Evolutionary conservation across 768 basidiomycete species (phyloP), one percentile per base, ranked within the genome.

Genomic region (Candolleomyces efflorescens): DNA sequence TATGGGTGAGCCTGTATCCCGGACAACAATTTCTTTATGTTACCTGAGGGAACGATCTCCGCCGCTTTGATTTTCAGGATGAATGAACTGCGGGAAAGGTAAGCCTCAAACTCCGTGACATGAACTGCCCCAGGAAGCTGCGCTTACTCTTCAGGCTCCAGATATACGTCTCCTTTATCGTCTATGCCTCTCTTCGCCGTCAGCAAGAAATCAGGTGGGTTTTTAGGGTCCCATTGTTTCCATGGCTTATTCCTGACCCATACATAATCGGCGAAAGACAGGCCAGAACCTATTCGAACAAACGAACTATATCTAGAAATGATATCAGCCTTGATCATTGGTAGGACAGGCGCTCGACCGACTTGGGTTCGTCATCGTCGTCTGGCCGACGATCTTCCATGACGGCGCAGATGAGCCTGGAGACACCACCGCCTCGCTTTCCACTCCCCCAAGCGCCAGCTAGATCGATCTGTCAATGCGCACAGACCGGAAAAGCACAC

Each of bases 51-150:
- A 2, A 85, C 85, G 53, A 98, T 92, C 68, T 98, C 94, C 0
- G 95, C 91, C 0, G 92, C 96, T 71, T 98, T 98, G 56, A 98
- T 83, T 64, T 90, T 90, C 63, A 98, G 59, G 37, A 98, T 89
- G 70, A 99, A 98, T 0, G 96, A 97, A 63, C 95, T 97, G 59
- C 13, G 48, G n/a, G 38, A 23, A 52, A 55, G 32, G 23, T 45
- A 15, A 53, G 59, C 32, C 44, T 22, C 12, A 57, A 48, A 36
- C 52, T 27, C 27, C n/a, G 39, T 20, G 17, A 43, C 6, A 17
- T 10, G 20, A 17, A 53, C 20, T 2, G 11, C 36, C 24, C 4
- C 52, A 12, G 11, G 11, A 36, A 54, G 20, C 39, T 4, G 13
- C 36, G 67, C 82, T 59, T 64, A 96, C 95, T 97, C 88, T 63